These are phyloP conservation scores for Sergeia podlipaevii DNA, from an alignment of 208 protist genomes.

Conservation along the genomic window DNA sequence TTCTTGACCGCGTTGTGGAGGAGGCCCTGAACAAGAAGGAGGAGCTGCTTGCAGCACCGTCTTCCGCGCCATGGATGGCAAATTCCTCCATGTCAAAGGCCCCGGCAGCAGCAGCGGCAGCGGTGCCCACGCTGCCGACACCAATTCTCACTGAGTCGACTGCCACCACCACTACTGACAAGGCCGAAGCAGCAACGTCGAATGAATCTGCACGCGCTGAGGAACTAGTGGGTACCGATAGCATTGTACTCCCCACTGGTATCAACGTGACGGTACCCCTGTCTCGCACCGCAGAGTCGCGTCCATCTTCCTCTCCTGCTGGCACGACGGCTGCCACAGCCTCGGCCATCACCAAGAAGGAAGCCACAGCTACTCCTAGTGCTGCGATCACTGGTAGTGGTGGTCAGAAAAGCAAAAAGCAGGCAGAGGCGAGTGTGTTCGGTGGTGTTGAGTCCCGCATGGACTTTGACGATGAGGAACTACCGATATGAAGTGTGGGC, in stretches of 20 bases:
- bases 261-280: background rate
- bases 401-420: background rate
- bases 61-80: background rate
- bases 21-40: conserved; percentile 7
- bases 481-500: conserved; percentile 15
- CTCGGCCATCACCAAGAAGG: background rate
- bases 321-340: background rate
- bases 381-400: background rate
- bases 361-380: background rate
- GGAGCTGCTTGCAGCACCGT: background rate
- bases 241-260: background rate
- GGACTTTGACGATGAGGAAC: conserved; percentile 41
- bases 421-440: background rate
- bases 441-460: conserved; percentile 2
- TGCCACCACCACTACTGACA: background rate
- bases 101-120: background rate
- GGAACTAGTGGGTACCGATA: background rate
- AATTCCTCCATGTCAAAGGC: no score
- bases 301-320: background rate
- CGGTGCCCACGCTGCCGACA: background rate
- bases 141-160: background rate
- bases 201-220: background rate
- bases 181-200: background rate
- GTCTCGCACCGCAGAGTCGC: background rate
- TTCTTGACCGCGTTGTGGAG: conserved; percentile 57